These are phyloP conservation scores for Trichoderma oligosporum DNA, from an alignment of 2,329 filamentous ascomycete genomes.

Conservation along the genomic window DNA sequence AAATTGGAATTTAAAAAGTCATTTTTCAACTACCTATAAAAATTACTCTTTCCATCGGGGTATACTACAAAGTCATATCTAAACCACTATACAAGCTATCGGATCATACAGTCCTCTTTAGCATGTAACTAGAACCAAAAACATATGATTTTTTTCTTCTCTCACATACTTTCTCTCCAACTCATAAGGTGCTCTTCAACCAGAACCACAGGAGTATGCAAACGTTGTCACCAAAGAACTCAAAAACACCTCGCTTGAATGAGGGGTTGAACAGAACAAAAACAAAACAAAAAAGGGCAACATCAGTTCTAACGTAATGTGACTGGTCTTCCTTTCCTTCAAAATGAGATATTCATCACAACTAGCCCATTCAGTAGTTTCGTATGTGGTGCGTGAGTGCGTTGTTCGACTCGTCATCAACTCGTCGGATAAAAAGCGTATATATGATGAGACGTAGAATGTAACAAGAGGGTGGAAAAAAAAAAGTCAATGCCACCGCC, in stretches of 20 bases:
- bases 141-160: slow-evolving; percentile 22
- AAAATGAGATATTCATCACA: slow-evolving; percentile 5
- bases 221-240: slow-evolving; percentile 25
- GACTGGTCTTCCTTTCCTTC: not conserved
- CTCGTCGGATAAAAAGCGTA: slow-evolving; percentile 12
- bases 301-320: slow-evolving; percentile 2
- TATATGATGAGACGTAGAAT: slow-evolving; percentile 10
- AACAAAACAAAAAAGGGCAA: not conserved
- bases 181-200: slow-evolving; percentile 17
- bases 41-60: slow-evolving; percentile 36
- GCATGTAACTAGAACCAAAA: slow-evolving; percentile 26
- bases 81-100: slow-evolving; percentile 31
- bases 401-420: slow-evolving; percentile 20
- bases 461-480: slow-evolving; percentile 21
- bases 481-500: slow-evolving; percentile 23
- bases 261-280: slow-evolving; percentile 1
- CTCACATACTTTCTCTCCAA: slow-evolving; percentile 23
- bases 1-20: not conserved
- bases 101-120: slow-evolving; percentile 20
- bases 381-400: slow-evolving; percentile 15
- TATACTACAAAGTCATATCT: slow-evolving; percentile 38
- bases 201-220: slow-evolving; percentile 23
- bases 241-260: slow-evolving; percentile 23
- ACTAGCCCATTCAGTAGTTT: slow-evolving; percentile 8
- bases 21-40: not conserved